phyloP scores from a whole-genome alignment of 1,139 yeast genomes.

The Yamadazyma epiphylla region DNA sequence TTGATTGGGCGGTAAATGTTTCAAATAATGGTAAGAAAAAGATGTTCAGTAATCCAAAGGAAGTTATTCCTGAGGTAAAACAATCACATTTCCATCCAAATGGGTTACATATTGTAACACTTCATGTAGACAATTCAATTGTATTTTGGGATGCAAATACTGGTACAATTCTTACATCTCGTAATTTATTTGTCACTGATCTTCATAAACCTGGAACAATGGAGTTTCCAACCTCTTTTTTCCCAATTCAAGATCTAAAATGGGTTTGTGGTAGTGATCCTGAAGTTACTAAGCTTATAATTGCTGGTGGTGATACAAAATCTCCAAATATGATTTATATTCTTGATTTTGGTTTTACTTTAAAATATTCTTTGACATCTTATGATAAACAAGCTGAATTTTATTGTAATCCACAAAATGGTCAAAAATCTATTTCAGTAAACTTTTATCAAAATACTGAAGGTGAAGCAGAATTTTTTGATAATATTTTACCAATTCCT shows the following conservation, averaged over 20 bases:
- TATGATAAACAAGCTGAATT: constrained; percentile 78
- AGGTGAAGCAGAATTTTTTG: constrained; percentile 21
- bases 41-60: constrained; percentile 38
- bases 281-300: constrained; percentile 68
- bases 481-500: constrained; percentile 28
- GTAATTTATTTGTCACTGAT: constrained; percentile 64
- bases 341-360: constrained; percentile 77
- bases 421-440: constrained; percentile 32
- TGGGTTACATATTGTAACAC: constrained; percentile 77
- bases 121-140: constrained; percentile 76
- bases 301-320: constrained; percentile 64
- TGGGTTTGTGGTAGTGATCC: constrained; percentile 85
- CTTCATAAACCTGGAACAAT: constrained; percentile 51
- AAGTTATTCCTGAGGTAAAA: constrained; percentile 47
- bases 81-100: constrained; percentile 88
- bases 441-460: constrained; percentile 17
- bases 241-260: constrained; percentile 39
- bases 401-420: constrained; percentile 60
- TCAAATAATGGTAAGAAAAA: constrained; percentile 44
- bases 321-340: constrained; percentile 55
- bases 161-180: constrained; percentile 69
- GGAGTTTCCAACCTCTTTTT: constrained; percentile 11
- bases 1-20: constrained; percentile 24
- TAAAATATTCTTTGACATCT: constrained; percentile 75
- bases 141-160: constrained; percentile 91